Evolutionary conservation across 768 basidiomycete genomes (phyloP), one percentile per base, ranked within the genome.

Genomic region (Austroboletus festivus): DNA sequence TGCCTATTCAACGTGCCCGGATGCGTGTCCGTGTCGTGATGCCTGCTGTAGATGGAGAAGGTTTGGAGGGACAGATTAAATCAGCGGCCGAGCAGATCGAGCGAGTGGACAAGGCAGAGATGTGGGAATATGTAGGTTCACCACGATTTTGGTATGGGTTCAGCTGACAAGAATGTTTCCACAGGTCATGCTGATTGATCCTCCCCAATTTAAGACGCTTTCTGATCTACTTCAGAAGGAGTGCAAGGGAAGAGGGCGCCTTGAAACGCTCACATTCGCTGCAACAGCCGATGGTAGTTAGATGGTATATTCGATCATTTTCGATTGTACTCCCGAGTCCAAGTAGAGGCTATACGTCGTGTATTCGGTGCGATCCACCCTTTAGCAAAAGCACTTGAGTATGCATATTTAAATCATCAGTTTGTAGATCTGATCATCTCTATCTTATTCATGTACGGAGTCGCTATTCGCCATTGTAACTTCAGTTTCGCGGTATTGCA

Each of bases 131-230:
- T 54, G 95, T 97, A 65, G 65, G 91, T 73, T 23, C 18, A 13
- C 38, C 28, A 41, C 34, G 34, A 31, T 35, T 23, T 38, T 13
- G 18, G 11, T 23, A 15, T 42, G 46, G 30, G 4, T 37, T 38
- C n/a, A 15, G 42, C 39, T 67, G 30, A 64, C 43, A n/a, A 34
- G 38, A 1, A 31, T 26, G 33, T 41, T n/a, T 8, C 44, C 12
- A n/a, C n/a, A 98, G 95, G 80, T 86, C 40, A 77, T 95, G 73
- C 76, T 95, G 47, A 97, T 98, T 51, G 93, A 97, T 63, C 95
- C 96, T 5, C 81, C 88, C 35, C 85, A 89, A 57, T 95, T 96
- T 79, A 83, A 89, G 30, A 76, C 86, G 18, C 79, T 99, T 55
- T 89, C 86, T 58, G 95, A 98, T 51, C 68, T 98, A 35, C 69